Evolutionary conservation across 1,139 yeast species (phyloP), one percentile per base, ranked within the genome.

Genomic region (Taiozyma sp.): DNA sequence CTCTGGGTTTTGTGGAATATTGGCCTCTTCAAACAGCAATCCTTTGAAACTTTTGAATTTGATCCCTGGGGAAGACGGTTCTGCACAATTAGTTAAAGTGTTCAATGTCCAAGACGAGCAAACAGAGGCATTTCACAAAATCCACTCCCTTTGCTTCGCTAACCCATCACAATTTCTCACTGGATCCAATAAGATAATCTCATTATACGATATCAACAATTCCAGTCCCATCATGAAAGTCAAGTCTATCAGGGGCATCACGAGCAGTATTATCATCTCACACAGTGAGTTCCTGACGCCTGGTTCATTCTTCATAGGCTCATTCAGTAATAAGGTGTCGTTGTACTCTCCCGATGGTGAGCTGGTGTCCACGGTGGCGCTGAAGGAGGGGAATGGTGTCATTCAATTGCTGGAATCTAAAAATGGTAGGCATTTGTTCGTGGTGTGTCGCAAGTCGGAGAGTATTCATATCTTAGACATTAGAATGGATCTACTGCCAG

Each of bases 351-450:
- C 40, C 1, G 34, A 48, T 13, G 54, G 58, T 0, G 37, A 35
- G 1, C 3, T 43, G 0, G 46, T 47, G 43, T 26, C 44, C 35
- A 24, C 50, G 46, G 42, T 14, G 49, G 29, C 19, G 7, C 11
- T 42, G 32, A 41, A 6, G 8, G 39, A 41, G 28, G 61, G 64
- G 3, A 58, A 54, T 42, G 72, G 70, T 0, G 52, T 65, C 1
- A 56, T 61, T 13, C 71, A 68, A 48, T 26, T 67, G 1, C 2
- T 68, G 2, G 68, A 65, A 55, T 59, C 70, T 2, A 41, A 49
- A 0, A 63, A 66, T 51, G 65, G 63, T 13, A 56, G 57, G 19
- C 65, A 61, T 40, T 22, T 68, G 2, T 64, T 55, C 44, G 60
- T 59, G 4, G 45, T 66, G 1, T 51, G 62, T 21, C 54, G 72